Evolutionary conservation across 2,329 filamentous ascomycete species (phyloP), one percentile per base, ranked within the genome.

Genomic region (Clarireedia hainanense): DNA sequence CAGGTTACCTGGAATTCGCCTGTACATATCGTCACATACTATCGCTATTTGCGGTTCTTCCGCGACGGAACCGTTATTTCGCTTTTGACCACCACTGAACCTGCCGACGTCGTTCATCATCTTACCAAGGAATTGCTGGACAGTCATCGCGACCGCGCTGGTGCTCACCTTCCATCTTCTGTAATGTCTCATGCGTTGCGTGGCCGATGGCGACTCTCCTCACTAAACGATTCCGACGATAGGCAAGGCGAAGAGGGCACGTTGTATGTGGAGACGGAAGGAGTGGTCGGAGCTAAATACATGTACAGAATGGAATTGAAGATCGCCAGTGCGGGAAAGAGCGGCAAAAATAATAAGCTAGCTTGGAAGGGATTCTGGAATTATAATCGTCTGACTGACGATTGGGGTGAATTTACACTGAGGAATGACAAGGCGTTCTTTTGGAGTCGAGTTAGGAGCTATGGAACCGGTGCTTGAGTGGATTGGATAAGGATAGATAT

Each of bases 11-110:
- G 91, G 89, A 75, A 76, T 47, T 86, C 81, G 24, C 91, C 91
- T 7, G 86, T 97, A 37, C 91, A 95, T 69, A 95, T 97, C 57
- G 91, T 99, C 49, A 99, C 94, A 0, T 99, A 97, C 74, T 99
- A 95, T 74, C 89, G 94, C 57, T 99, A 97, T 72, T 80, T 99
- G 3, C 88, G 94, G 52, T 94, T 99, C 75, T 94, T 94, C 74
- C 88, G 91, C 24, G 89, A 97, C 70, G 94, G 94, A 27, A 86
- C 87, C 1, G 83, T 80, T 61, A 84, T 97, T 57, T 89, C 85
- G 53, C 78, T 99, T 1, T 79, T 95, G 37, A 89, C 88, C 0
- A 95, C 89, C 0, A 73, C 80, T 5, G 89, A 96, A 68, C 94
- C 94, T 0, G 73, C 79, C n/a, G 89, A 95, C 17, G 88, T 97